Conservation (phyloP, 1,139 yeast species). For the Debaryomyces sp. region DNA sequence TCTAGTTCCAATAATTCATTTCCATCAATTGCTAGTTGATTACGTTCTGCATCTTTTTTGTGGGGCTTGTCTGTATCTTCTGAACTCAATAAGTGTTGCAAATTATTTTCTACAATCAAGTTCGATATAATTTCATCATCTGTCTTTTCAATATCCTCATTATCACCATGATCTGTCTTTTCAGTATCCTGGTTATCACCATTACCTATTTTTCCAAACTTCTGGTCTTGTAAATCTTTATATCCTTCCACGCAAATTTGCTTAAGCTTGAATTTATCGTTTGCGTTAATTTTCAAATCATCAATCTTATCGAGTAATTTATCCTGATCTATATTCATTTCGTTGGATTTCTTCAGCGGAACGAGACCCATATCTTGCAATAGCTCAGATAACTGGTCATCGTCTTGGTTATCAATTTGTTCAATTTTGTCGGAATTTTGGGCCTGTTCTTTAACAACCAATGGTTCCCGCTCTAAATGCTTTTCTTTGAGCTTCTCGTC, state of each 20-base stretch:
- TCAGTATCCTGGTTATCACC: background rate
- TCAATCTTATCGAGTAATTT: conserved; percentile 32
- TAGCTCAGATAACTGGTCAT: conserved; percentile 44
- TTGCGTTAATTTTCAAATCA: conserved; percentile 43
- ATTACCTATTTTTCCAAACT: background rate
- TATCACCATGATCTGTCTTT: too few species aligned
- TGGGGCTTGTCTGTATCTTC: background rate
- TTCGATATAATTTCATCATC: conserved; percentile 14
- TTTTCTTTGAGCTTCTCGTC: background rate
- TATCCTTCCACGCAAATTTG: conserved; percentile 23
- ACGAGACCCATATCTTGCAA: conserved; percentile 51
- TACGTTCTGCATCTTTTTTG: background rate
- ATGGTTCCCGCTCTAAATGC: background rate
- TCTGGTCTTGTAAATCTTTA: conserved; percentile 6
- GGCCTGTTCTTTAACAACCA: conserved; percentile 9
- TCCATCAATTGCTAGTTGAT: conserved; percentile 19
- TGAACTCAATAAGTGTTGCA: conserved; percentile 9
- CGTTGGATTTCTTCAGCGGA: conserved; percentile 8
- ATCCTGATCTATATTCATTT: conserved; percentile 20
- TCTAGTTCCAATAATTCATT: conserved; percentile 42
- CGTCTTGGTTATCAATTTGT: conserved; percentile 16
- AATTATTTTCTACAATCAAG: conserved; percentile 17
- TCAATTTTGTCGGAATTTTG: conserved; percentile 5
- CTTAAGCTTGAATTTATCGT: conserved; percentile 54
- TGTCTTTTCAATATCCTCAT: background rate